Base-by-base conservation (phyloP, 2,329 filamentous ascomycete species). In the Neofusicoccum kwambonambiense region DNA sequence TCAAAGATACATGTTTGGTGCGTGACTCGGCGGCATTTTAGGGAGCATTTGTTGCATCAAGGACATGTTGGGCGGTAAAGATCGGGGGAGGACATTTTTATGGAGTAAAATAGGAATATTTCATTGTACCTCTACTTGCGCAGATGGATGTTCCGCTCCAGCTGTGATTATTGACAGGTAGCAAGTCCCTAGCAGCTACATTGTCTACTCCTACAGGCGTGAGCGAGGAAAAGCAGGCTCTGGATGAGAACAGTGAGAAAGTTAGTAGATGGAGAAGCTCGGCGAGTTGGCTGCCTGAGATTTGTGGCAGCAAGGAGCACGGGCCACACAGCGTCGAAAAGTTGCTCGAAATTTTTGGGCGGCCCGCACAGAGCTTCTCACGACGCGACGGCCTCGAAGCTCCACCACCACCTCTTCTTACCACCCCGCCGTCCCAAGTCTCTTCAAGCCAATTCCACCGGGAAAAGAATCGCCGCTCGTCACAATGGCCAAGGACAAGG, bases 401-500 rank as follows among this genome's bases (percentile, higher is more conserved):
- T 54, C 49, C 60, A 63, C 47, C 60, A 56, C 39, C 41, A 47
- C 49, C 39, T 27, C 39, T 17, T 42, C 41, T 6, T 17, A 27
- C 31, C 27, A 7, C 35, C 12, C 19, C 41, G 11, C 61, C 17
- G 13, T 6, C 35, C 35, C 35, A 51, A 34, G 34, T 35, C 39
- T 4, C 8, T 19, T 19, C 37, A 35, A 41, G 22, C 60, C 6
- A 27, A 15, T 34, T 15, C 9, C 27, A 34, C 12, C 37, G 31
- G n/a, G 9, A 39, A 27, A 34, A 12, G 3, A 49, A 50, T 12
- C 58, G 37, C 60, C 31, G 47, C 22, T 39, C 17, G 42, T 19
- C 39, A 72, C 66, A 70, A 78, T 77, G 76, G 72, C 74, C 61
- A 78, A 77, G 50, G 65, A 67, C 42, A 78, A 74, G 56, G 76